Base-by-base conservation (phyloP, 1,284 basidiomycete species). In the Entoloma clypeatum region DNA sequence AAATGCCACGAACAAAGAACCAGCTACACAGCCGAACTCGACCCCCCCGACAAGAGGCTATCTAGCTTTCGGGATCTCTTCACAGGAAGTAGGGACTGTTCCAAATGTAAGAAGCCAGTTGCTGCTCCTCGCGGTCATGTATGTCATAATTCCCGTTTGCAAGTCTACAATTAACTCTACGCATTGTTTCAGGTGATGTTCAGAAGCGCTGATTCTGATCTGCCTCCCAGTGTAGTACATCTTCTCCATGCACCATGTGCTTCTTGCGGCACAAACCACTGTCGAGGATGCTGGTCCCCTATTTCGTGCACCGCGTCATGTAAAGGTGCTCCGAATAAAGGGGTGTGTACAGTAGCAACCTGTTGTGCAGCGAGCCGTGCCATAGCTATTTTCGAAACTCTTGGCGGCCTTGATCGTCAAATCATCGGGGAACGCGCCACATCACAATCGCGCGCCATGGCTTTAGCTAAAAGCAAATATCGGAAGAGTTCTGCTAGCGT, bases 351-450 rank as follows among this genome's bases (percentile, higher is more conserved):
- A 5, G 61, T 68, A 26, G 39, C 60, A 21, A 54, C 53, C 3
- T 77, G 74, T 53, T 77, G 74, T 49, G 60, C 72, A 8, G 65
- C 68, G 37, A 60, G 61, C 2, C 71, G 74, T 19, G 71, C 69
- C 7, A 64, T 76, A 13, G 73, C 73, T 7, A 52, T 76, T 18
- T 76, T 71, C 45, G 72, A 76, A 51, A 62, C 61, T 8, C 56
- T 77, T 3, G 68, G 69, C 19, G 71, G 64, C 6, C 70, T 77
- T 45, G 74, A 76, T 53, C 57, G 63, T 13, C 61, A 68, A 21
- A 69, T 65, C 45, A 52, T 74, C 4, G 57, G 57, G 25, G 72
- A 75, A 53, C 62, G 62, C 16, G 59, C 58, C 2, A 63, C 54
- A 3, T 60, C 69, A 7, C 60, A 67, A 10, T 58, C 60, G 26